These are phyloP conservation scores for Pyrenochaeta sp. DNA, from an alignment of 2,329 filamentous ascomycete species.

Conservation along the genomic window DNA sequence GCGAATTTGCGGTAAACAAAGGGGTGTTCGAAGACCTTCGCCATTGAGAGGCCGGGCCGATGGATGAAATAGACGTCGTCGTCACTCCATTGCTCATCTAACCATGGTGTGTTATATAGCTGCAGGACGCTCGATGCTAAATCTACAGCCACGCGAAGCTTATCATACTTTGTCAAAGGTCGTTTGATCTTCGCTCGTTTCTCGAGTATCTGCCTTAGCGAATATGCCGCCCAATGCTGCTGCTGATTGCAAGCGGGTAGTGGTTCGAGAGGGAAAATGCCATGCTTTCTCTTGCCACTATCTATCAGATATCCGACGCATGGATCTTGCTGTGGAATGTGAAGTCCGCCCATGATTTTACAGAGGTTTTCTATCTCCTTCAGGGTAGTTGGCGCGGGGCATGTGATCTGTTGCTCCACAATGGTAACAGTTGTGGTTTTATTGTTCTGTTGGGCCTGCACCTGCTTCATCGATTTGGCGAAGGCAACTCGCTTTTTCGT, in stretches of 20 bases:
- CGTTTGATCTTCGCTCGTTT: slow-evolving; percentile 5
- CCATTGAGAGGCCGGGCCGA: slow-evolving; percentile 12
- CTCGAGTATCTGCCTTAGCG: slow-evolving; percentile 15
- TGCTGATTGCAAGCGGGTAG: slow-evolving; percentile 7
- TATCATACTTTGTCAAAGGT: slow-evolving; percentile 20
- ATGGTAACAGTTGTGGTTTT: slow-evolving; percentile 1
- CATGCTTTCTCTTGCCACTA: slow-evolving; percentile 19
- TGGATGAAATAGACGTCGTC: slow-evolving; percentile 29
- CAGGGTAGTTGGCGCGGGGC: background rate
- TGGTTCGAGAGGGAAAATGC: slow-evolving; percentile 16
- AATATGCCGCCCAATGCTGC: slow-evolving; percentile 20
- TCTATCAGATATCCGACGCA: slow-evolving; percentile 24
- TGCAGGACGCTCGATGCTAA: slow-evolving; percentile 29
- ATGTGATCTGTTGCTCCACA: background rate
- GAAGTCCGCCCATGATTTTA: slow-evolving; percentile 15
- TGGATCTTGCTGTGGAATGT: slow-evolving; percentile 14
- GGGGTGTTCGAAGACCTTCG: slow-evolving; percentile 21
- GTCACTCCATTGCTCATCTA: slow-evolving; percentile 21
- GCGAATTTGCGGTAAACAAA: slow-evolving; percentile 21
- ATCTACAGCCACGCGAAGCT: slow-evolving; percentile 23
- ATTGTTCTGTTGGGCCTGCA: slow-evolving; percentile 1
- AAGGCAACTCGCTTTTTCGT: slow-evolving; percentile 11
- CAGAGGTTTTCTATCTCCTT: slow-evolving; percentile 23
- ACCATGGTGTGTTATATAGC: slow-evolving; percentile 33
- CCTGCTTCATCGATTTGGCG: too few species aligned